Evolutionary conservation across 306 rosid genomes (phyloP).

Genomic region (Clitoria ternatea): DNA sequence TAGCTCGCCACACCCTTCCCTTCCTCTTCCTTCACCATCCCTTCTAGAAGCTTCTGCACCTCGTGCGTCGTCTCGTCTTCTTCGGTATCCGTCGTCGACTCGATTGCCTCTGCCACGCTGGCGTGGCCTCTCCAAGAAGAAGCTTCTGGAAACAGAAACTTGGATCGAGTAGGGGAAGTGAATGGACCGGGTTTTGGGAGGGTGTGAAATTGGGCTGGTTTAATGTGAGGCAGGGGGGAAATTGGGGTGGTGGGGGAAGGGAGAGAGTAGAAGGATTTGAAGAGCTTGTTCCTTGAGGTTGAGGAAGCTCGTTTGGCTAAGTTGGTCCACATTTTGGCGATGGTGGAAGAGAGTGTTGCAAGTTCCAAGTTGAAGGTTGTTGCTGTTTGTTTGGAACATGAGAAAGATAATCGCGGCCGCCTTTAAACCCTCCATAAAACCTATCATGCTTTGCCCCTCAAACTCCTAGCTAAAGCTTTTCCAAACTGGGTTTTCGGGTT

Average conservation of each 20-base stretch:
- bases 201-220: no score
- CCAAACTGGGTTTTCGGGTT: not conserved
- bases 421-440: conserved; percentile 4
- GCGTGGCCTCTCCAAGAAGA: conserved; percentile 46
- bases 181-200: not conserved
- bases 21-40: conserved; percentile 31
- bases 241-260: conserved; percentile 16
- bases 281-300: conserved; percentile 10
- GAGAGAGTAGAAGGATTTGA: not conserved
- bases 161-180: conserved; percentile 32
- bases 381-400: no score
- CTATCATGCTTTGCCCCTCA: not conserved
- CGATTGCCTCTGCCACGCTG: conserved; percentile 66
- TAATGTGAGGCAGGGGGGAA: no score
- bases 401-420: not conserved
- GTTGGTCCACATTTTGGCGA: conserved; percentile 57
- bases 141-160: conserved; percentile 18
- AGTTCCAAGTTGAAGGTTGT: no score
- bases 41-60: conserved; percentile 47
- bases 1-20: conserved; percentile 39
- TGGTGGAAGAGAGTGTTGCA: not conserved
- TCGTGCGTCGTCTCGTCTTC: conserved; percentile 66
- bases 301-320: conserved; percentile 50
- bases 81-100: conserved; percentile 51
- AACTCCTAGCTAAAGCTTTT: not conserved